Base-by-base conservation (phyloP, 495 filamentous ascomycete genomes). In the Diplogelasinospora grovesii region DNA sequence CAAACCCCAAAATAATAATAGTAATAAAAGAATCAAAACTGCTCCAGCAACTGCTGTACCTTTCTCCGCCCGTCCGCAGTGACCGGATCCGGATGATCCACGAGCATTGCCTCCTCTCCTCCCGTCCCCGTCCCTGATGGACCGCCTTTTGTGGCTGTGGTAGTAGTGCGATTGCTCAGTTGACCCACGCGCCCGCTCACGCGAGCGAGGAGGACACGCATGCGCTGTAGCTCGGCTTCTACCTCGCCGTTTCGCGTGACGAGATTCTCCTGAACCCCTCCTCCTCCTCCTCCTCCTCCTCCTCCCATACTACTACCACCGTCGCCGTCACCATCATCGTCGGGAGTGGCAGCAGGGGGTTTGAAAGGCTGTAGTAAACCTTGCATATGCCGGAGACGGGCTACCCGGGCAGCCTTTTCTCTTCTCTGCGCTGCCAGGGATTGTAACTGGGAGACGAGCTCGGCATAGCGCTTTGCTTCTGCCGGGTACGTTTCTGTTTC, bases 241-340 rank as follows among this genome's bases (percentile, higher is more conserved):
- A 94, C 56, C 48, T 82, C 78, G n/a, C 81, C 82, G 58, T 86
- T 81, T 29, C 75, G 74, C 10, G 77, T 83, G 8, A 87, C 71
- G 13, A 94, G 64, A 60, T 90, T 93, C 16, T 81, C 79, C 52
- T 94, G 86, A 18, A 94, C 75, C 30, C 68, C 70, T 53, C 23
- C 28, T 25, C 24, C 8, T 13, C 3, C 5, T 6, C 2, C 11
- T 31, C 3, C 68, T n/a, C 75, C 30, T 68, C 70, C 53, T 25
- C 28, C 27, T 28, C 8, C 11, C 3, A 4, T 6, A 2, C 11
- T 31, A 3, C 68, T 50, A 11, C 31, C 42, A 7, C 18, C 41
- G 3, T 23, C 18, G 10, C 11, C 22, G n/a, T 13, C 36, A n/a
- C 7, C 26, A 1, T n/a, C n/a, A n/a, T 20, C 48, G 9, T 23